phyloP scores from a whole-genome alignment of 805 yeast genomes.

The Ascoidea asiatica region DNA sequence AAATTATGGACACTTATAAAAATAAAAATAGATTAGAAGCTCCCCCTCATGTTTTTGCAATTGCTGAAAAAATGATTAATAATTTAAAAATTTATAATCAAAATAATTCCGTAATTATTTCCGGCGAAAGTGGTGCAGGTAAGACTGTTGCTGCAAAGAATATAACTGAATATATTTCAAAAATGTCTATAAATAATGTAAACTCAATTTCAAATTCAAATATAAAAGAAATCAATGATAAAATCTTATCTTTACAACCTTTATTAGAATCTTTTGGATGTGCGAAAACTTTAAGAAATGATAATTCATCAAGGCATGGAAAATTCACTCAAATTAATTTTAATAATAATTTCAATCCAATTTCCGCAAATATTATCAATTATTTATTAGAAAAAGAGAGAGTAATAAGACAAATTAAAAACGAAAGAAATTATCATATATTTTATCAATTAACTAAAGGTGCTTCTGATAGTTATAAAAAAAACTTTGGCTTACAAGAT shows the following conservation, averaged over 20 bases:
- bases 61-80: constrained; percentile 95
- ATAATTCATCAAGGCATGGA: constrained; percentile 86
- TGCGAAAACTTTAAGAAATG: constrained; percentile 82
- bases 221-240: constrained; percentile 82
- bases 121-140: constrained; percentile 98
- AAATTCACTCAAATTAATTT: constrained; percentile 87
- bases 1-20: constrained; percentile 58
- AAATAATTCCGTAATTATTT: constrained; percentile 92
- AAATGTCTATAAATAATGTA: constrained; percentile 66
- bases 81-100: constrained; percentile 89
- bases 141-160: constrained; percentile 97
- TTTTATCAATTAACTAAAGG: constrained; percentile 92
- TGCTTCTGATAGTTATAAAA: constrained; percentile 75
- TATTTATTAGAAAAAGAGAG: constrained; percentile 89
- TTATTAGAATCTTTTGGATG: constrained; percentile 84
- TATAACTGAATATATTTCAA: constrained; percentile 93
- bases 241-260: constrained; percentile 96
- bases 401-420: constrained; percentile 86
- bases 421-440: constrained; percentile 94
- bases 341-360: constrained; percentile 72
- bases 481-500: constrained; percentile 75
- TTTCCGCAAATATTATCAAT: constrained; percentile 92
- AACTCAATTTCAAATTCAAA: background rate
- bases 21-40: constrained; percentile 93
- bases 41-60: constrained; percentile 96